Evolutionary conservation across 257 asterid genomes (phyloP), one percentile per base, ranked within the genome.

Genomic region (Osmanthus fragrans): DNA sequence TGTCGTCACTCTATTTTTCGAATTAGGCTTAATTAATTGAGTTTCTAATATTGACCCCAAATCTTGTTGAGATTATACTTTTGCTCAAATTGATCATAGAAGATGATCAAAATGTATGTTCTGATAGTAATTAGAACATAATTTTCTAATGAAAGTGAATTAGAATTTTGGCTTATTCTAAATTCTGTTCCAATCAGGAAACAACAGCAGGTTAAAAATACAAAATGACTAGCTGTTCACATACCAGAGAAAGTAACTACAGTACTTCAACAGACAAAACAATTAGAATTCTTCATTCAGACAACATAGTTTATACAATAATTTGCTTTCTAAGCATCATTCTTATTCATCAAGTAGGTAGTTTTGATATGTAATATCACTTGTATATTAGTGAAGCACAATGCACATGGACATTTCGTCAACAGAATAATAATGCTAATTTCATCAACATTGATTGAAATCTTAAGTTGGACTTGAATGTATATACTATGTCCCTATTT

Each of bases 261-360:
- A 30, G 47, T 75, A 64, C 69, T 32, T 42, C 58, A 42, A 32
- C 75, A 68, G 64, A 21, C 66, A 42, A 42, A 39, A 18, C 73
- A 71, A 72, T 76, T 81, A 76, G 82, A 21, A 58, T 19, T n/a
- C 27, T 73, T 63, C 47, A 66, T 81, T 65, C 64, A 30, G 45
- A 32, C 73, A 73, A 51, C 86, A 75, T 29, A n/a, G 32, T 54
- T 47, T 21, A 75, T 27, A 63, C 32, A 10, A 40, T 29, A 65
- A 64, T 40, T 70, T 75, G 77, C 70, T 71, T 63, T 82, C 64
- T 32, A 29, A 18, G 74, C 58, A 73, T 68, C 40, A 73, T 77
- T 76, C 29, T 74, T 73, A 77, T 51, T 74, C 74, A 76, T 80
- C 86, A 80, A 80, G 80, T 83, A 73, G 86, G 82, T 80, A 77